Conservation (phyloP, 257 asterid species). For the Solanum neorickii region DNA sequence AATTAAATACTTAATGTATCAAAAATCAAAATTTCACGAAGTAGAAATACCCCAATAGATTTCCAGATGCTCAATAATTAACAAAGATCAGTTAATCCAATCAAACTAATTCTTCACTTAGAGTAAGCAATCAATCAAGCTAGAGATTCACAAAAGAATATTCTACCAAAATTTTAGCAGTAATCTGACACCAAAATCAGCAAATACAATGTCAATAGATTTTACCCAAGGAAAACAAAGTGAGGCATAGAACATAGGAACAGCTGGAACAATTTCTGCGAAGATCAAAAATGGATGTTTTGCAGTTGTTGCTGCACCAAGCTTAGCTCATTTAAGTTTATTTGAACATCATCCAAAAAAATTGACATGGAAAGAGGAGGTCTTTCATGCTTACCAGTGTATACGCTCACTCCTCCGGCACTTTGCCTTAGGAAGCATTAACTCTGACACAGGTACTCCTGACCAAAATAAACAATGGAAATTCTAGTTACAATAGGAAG, state of each 20-base stretch:
- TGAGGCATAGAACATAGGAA: slow-evolving; percentile 68
- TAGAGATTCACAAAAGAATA: too few species aligned
- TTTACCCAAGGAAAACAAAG: background rate
- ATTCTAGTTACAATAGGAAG: background rate
- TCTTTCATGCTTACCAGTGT: slow-evolving; percentile 41
- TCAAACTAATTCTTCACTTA: too few species aligned
- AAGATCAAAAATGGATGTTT: slow-evolving; percentile 55
- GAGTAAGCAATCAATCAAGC: too few species aligned
- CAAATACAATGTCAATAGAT: too few species aligned
- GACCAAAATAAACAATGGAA: slow-evolving; percentile 12
- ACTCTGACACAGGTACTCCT: slow-evolving; percentile 48
- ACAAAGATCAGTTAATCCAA: too few species aligned
- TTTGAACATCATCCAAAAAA: background rate
- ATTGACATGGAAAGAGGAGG: background rate
- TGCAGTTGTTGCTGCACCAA: slow-evolving; percentile 64
- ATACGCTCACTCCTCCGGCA: slow-evolving; percentile 31
- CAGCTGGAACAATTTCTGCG: slow-evolving; percentile 65
- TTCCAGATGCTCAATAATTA: too few species aligned
- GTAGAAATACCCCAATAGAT: too few species aligned
- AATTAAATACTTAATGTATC: too few species aligned
- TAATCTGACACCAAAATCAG: too few species aligned
- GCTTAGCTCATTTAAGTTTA: background rate
- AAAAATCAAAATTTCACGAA: too few species aligned
- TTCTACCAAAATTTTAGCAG: too few species aligned
- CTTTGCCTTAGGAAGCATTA: slow-evolving; percentile 17